Conservation (phyloP, 2,329 filamentous ascomycete genomes). For the Pochonia chlamydosporia region DNA sequence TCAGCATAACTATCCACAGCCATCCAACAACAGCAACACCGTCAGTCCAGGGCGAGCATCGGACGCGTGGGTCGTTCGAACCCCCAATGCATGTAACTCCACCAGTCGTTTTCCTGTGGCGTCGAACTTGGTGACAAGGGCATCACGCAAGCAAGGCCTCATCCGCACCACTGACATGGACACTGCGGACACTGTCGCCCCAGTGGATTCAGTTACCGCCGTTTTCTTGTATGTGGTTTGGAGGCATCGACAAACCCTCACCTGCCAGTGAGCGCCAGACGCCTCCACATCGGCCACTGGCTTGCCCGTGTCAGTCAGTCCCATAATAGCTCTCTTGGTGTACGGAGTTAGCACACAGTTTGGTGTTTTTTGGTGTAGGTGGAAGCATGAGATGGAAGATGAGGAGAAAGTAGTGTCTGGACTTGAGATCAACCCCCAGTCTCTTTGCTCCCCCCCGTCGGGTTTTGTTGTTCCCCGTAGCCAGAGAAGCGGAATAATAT, state of each 20-base stretch:
- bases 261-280: conserved; percentile 1
- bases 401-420: neutral
- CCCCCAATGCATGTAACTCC: neutral
- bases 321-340: neutral
- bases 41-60: neutral
- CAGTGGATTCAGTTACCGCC: conserved; percentile 2
- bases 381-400: neutral
- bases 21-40: neutral
- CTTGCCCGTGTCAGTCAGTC: neutral
- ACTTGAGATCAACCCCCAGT: conserved; percentile 2
- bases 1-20: neutral
- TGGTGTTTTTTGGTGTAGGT: neutral
- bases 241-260: neutral
- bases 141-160: conserved; percentile 2
- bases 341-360: neutral
- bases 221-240: neutral
- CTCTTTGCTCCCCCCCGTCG: neutral
- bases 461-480: neutral
- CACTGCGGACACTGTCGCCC: neutral
- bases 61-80: conserved; percentile 3
- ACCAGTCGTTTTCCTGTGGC: conserved; percentile 3
- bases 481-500: neutral
- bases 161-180: conserved; percentile 6
- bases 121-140: conserved; percentile 4
- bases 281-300: conserved; percentile 3